phyloP scores from a whole-genome alignment of 495 filamentous ascomycete genomes.

The Astrothelium subdiscretum region DNA sequence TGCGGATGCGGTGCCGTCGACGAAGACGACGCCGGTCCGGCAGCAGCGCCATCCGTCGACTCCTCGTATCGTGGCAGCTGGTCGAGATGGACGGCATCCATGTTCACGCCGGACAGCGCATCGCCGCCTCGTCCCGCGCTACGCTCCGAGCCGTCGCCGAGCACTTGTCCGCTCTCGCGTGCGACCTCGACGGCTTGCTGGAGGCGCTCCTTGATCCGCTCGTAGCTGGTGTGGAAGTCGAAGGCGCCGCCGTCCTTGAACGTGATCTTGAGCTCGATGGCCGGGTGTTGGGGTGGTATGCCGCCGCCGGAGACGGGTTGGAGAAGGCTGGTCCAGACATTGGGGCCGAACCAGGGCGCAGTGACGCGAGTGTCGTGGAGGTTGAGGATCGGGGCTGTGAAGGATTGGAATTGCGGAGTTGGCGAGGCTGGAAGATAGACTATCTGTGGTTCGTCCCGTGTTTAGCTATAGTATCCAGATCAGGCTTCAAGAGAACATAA shows the following conservation, averaged over 20 bases:
- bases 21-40: background rate
- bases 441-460: conserved; percentile 57
- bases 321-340: conserved; percentile 72
- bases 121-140: conserved; percentile 23
- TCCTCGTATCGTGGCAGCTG: conserved; percentile 71
- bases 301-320: conserved; percentile 77
- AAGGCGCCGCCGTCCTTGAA: conserved; percentile 94
- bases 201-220: conserved; percentile 72
- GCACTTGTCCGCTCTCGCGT: conserved; percentile 32
- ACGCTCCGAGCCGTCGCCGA: conserved; percentile 21
- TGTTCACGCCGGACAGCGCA: conserved; percentile 40
- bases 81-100: conserved; percentile 57
- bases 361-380: conserved; percentile 81
- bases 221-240: conserved; percentile 77
- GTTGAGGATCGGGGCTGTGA: conserved; percentile 76
- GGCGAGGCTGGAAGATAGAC: conserved; percentile 73
- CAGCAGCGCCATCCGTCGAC: conserved; percentile 11
- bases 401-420: conserved; percentile 51
- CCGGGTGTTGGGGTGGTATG: conserved; percentile 60
- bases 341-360: conserved; percentile 92
- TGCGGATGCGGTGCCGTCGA: conserved; percentile 12
- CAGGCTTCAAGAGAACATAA: no score
- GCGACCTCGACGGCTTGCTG: conserved; percentile 67
- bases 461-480: no score
- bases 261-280: conserved; percentile 67